phyloP scores from a whole-genome alignment of 495 filamentous ascomycete species.

The Annulohypoxylon maeteangense region DNA sequence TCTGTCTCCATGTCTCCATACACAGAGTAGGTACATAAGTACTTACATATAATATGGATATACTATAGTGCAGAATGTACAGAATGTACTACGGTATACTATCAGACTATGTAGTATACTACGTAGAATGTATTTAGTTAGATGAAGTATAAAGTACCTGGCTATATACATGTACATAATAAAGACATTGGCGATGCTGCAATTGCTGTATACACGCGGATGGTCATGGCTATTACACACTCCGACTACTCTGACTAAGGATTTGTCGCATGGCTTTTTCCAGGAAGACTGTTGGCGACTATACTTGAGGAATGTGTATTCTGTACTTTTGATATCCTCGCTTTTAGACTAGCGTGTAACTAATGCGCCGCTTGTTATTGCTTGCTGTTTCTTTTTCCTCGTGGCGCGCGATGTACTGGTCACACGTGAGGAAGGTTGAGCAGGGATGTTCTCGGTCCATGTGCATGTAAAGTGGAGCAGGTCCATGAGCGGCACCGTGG shows the following conservation, averaged over 20 bases:
- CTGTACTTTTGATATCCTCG: conserved; percentile 28
- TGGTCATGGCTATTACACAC: conserved; percentile 30
- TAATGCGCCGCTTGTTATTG: conserved; percentile 37
- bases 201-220: not conserved
- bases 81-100: too few relatives aligned
- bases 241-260: conserved; percentile 41
- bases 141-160: not conserved
- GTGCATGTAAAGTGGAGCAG: conserved; percentile 41
- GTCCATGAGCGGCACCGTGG: conserved; percentile 38
- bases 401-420: conserved; percentile 38
- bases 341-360: conserved; percentile 31
- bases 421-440: conserved; percentile 43
- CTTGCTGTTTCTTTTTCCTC: conserved; percentile 41
- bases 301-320: conserved; percentile 32
- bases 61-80: not conserved
- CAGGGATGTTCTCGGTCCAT: conserved; percentile 34
- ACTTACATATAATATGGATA: conserved; percentile 14
- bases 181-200: conserved; percentile 14
- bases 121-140: too few relatives aligned
- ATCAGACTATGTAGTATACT: too few relatives aligned
- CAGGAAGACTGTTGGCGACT: conserved; percentile 29
- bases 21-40: not conserved
- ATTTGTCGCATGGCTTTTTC: conserved; percentile 48
- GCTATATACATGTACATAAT: not conserved
- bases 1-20: conserved; percentile 4